phyloP scores from a whole-genome alignment of 2,329 filamentous ascomycete genomes.

The Monosporascus sp. region DNA sequence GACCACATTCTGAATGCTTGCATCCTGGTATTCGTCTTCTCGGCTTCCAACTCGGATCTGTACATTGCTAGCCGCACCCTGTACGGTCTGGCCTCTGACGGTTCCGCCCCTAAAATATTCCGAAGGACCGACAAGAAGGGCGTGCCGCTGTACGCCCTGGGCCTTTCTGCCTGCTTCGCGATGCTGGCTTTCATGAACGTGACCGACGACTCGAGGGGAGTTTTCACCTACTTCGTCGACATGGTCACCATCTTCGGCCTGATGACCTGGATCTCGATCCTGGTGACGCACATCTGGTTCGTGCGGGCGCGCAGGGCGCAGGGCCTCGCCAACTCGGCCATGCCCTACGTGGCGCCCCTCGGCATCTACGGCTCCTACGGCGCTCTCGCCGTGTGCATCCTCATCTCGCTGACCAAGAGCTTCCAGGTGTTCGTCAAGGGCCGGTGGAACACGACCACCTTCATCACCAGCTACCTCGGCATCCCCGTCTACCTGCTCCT shows the following conservation, averaged over 20 bases:
- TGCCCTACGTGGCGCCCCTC: slow-evolving; percentile 65
- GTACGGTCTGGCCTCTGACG: slow-evolving; percentile 67
- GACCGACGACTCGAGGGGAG: slow-evolving; percentile 46
- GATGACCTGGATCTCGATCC: slow-evolving; percentile 62
- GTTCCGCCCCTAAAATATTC: slow-evolving; percentile 67
- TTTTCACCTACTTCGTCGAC: slow-evolving; percentile 65
- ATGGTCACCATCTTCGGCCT: slow-evolving; percentile 63
- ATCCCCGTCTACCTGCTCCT: slow-evolving; percentile 69
- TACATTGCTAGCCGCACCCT: slow-evolving; percentile 71
- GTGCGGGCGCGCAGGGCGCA: slow-evolving; percentile 58
- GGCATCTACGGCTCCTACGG: slow-evolving; percentile 64
- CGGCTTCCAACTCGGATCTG: slow-evolving; percentile 70
- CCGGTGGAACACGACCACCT: slow-evolving; percentile 54
- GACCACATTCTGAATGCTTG: slow-evolving; percentile 68
- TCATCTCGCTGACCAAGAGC: slow-evolving; percentile 80
- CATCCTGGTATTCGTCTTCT: slow-evolving; percentile 72
- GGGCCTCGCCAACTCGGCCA: slow-evolving; percentile 45
- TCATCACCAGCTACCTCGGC: slow-evolving; percentile 72
- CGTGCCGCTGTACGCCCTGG: slow-evolving; percentile 64
- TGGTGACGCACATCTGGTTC: slow-evolving; percentile 64
- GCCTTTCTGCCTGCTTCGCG: slow-evolving; percentile 54
- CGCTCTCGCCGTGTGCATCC: slow-evolving; percentile 63
- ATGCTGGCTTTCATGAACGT: slow-evolving; percentile 67
- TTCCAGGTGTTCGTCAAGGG: slow-evolving; percentile 62
- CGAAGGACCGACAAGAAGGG: slow-evolving; percentile 65